These are phyloP conservation scores for Aspergillus sp. DNA, from an alignment of 2,329 filamentous ascomycete species.

Conservation along the genomic window DNA sequence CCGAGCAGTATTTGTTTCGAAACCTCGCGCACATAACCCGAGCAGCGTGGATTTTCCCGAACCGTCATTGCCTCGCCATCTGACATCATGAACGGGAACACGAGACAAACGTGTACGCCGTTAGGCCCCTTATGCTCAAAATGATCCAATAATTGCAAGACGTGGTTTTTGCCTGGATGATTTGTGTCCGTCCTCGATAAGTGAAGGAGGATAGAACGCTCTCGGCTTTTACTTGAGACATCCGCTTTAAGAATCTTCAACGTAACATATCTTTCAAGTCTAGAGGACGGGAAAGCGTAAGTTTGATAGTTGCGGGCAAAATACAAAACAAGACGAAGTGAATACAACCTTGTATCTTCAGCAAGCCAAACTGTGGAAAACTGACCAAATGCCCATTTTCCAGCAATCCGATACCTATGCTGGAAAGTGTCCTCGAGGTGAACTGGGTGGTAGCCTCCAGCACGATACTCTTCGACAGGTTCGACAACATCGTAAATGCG, in stretches of 20 bases:
- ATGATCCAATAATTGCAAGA: too few species aligned
- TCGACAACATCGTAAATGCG: slow-evolving; percentile 17
- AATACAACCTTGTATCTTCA: slow-evolving; percentile 8
- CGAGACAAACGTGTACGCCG: slow-evolving; percentile 16
- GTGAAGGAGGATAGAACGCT: too few species aligned
- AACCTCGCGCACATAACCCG: slow-evolving; percentile 5
- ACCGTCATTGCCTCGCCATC: slow-evolving; percentile 14
- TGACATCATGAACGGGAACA: slow-evolving; percentile 18
- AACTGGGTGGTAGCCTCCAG: slow-evolving; percentile 19
- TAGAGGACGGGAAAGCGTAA: too few species aligned
- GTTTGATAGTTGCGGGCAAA: too few species aligned
- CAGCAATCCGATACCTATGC: slow-evolving; percentile 12
- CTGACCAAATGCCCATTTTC: slow-evolving; percentile 13
- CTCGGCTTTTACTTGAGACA: too few species aligned
- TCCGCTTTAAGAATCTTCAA: too few species aligned
- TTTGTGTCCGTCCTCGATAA: too few species aligned
- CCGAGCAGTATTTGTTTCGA: slow-evolving; percentile 7
- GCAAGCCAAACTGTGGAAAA: slow-evolving; percentile 21
- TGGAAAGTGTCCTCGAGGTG: slow-evolving; percentile 16
- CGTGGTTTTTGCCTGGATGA: too few species aligned
- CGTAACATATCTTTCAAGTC: too few species aligned
- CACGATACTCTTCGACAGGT: slow-evolving; percentile 17
- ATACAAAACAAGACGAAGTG: slow-evolving; percentile 1
- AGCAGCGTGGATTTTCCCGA: slow-evolving; percentile 5
- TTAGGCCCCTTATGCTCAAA: slow-evolving; percentile 17